phyloP scores from a whole-genome alignment of 73 alveolate genomes.

The Paramecium octaurelia region DNA sequence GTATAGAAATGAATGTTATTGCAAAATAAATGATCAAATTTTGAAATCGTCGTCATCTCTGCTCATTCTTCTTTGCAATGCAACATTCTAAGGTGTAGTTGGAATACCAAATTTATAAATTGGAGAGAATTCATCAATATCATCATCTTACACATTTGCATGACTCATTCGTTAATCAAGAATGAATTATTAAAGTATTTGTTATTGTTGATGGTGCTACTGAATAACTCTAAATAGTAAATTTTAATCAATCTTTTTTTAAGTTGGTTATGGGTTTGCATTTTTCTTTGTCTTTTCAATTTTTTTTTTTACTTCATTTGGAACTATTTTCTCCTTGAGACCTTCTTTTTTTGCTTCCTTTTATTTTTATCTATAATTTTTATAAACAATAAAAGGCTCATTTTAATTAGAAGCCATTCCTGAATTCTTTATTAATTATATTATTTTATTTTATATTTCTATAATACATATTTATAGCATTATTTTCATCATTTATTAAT shows the following conservation, averaged over 20 bases:
- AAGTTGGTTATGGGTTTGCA: neutral
- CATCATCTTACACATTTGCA: neutral
- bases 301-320: neutral
- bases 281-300: neutral
- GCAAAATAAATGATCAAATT: neutral
- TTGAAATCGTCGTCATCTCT: constrained; percentile 10
- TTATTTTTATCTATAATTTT: neutral
- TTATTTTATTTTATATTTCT: neutral
- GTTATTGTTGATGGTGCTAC: neutral
- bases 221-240: neutral
- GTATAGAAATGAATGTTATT: neutral
- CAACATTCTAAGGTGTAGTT: constrained; percentile 7
- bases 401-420: neutral
- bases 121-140: neutral
- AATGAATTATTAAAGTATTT: neutral
- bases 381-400: neutral
- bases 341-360: neutral
- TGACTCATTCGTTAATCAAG: neutral
- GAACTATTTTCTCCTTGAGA: neutral
- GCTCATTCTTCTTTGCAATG: neutral
- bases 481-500: neutral
- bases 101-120: neutral
- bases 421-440: neutral
- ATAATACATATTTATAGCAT: neutral
- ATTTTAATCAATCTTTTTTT: neutral